Conservation (phyloP, 305 asterid species). For the Salvia sclarea region DNA sequence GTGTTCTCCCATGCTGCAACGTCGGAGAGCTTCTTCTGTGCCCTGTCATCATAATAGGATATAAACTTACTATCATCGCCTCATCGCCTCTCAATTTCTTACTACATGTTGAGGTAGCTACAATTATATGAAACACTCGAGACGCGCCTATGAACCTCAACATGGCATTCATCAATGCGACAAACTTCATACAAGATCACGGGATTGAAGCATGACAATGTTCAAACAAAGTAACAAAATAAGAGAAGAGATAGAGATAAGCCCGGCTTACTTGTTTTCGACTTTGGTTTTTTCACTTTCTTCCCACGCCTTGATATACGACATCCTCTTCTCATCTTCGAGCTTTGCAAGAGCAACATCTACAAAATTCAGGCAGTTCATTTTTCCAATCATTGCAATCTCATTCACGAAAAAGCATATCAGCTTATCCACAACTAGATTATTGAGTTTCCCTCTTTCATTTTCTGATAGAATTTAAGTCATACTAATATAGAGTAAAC, state of each 20-base stretch:
- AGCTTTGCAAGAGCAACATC: conserved; percentile 85
- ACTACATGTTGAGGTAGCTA: too few species aligned
- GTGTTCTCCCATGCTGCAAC: conserved; percentile 82
- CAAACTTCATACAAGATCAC: too few species aligned
- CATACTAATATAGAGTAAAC: not conserved
- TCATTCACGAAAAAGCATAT: not conserved
- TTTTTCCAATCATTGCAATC: not conserved
- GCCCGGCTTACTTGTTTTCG: conserved; percentile 84
- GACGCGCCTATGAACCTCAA: not conserved
- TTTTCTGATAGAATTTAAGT: not conserved
- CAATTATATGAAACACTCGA: too few species aligned
- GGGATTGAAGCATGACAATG: not conserved
- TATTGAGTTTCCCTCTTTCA: too few species aligned
- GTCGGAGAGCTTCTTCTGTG: conserved; percentile 73
- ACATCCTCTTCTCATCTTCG: conserved; percentile 60
- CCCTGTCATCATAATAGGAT: conserved; percentile 46
- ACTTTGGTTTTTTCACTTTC: conserved; percentile 81
- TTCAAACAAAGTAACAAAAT: not conserved
- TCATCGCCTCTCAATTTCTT: not conserved
- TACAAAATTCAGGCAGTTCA: conserved; percentile 32
- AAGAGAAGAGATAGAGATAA: not conserved
- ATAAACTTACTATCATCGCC: not conserved
- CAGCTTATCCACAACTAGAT: not conserved
- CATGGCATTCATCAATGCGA: too few species aligned
- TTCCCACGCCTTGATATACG: conserved; percentile 90